phyloP scores from a whole-genome alignment of 352 stramenopile species.

The Pythium scleroteichum region DNA sequence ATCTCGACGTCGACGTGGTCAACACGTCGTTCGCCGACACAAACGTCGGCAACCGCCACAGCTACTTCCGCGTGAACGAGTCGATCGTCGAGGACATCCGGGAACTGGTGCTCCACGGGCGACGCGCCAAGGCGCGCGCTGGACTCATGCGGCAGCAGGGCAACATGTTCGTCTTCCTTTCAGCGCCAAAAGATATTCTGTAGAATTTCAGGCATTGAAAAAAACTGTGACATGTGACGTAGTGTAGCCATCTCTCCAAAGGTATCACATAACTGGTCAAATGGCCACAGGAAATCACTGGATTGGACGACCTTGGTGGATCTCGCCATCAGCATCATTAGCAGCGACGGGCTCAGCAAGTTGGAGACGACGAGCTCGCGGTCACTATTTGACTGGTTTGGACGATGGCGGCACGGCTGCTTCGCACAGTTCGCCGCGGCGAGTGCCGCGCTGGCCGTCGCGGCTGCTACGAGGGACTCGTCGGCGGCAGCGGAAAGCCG shows the following conservation, averaged over 20 bases:
- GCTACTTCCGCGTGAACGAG: constrained; percentile 87
- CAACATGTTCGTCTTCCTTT: constrained; percentile 72
- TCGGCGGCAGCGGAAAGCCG: not conserved
- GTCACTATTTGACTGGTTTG: too few relatives aligned
- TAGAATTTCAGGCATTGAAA: not conserved
- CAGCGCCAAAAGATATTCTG: constrained; percentile 37
- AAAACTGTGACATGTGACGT: too few relatives aligned
- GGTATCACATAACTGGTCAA: too few relatives aligned
- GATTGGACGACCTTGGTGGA: too few relatives aligned
- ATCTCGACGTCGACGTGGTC: constrained; percentile 86
- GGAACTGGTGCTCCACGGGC: constrained; percentile 59
- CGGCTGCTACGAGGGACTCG: not conserved
- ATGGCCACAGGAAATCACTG: too few relatives aligned
- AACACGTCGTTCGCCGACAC: constrained; percentile 88
- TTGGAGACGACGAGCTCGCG: too few relatives aligned
- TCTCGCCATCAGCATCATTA: too few relatives aligned
- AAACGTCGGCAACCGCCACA: constrained; percentile 84
- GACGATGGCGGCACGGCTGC: not conserved
- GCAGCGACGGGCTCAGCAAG: too few relatives aligned
- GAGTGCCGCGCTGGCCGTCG: not conserved
- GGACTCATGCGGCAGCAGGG: constrained; percentile 58
- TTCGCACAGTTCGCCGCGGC: not conserved
- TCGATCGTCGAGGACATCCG: constrained; percentile 75
- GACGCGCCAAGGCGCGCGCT: constrained; percentile 46
- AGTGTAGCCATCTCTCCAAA: too few relatives aligned